A percentile compares a stretch with the other conserved stretches of the same genome.
phyloP scores from a whole-genome alignment of 495 filamentous ascomycete genomes.

The Daldinia concentrica region DNA sequence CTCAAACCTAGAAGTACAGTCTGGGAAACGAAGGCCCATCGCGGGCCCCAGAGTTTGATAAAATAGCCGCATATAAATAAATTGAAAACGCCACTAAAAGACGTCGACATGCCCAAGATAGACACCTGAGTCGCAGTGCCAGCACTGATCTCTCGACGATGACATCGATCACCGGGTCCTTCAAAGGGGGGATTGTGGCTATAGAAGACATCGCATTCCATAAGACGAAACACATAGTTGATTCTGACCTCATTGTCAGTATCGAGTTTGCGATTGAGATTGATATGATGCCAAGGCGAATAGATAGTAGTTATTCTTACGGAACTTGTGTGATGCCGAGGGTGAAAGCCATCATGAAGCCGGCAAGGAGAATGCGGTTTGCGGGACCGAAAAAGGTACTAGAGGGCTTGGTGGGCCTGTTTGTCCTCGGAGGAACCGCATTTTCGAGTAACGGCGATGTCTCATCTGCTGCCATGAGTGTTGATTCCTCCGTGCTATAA shows the following conservation, averaged over 20 bases:
- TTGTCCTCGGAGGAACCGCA: constrained; percentile 22
- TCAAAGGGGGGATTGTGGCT: constrained; percentile 50
- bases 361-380: constrained; percentile 59
- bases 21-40: constrained; percentile 60
- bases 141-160: constrained; percentile 60
- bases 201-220: constrained; percentile 69
- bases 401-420: constrained; percentile 24
- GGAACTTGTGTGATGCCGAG: constrained; percentile 68
- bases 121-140: constrained; percentile 63
- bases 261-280: not conserved
- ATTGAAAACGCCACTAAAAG: constrained; percentile 62
- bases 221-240: constrained; percentile 65
- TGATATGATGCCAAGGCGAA: not conserved
- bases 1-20: constrained; percentile 62
- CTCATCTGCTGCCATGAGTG: constrained; percentile 32
- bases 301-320: constrained; percentile 43
- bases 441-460: constrained; percentile 44
- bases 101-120: constrained; percentile 60
- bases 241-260: constrained; percentile 50
- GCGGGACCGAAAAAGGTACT: constrained; percentile 45
- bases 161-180: constrained; percentile 55
- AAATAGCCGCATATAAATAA: constrained; percentile 66
- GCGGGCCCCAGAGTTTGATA: constrained; percentile 64
- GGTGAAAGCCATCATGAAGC: constrained; percentile 64
- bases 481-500: not conserved